These are phyloP conservation scores for Vararia minispora DNA, from an alignment of 768 basidiomycete species.

Conservation along the genomic window DNA sequence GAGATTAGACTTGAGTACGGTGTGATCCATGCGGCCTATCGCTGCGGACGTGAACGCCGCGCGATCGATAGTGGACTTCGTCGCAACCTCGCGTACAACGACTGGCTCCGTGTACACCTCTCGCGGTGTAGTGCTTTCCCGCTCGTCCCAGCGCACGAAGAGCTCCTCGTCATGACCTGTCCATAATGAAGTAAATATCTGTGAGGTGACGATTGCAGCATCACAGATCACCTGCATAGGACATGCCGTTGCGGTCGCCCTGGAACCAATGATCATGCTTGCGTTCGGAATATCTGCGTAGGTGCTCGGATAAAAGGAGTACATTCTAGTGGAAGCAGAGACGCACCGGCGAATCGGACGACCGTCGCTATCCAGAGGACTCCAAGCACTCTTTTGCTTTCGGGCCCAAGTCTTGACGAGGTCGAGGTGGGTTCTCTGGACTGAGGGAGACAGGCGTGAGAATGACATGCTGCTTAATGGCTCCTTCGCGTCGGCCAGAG, in stretches of 20 bases:
- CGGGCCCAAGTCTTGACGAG: slow-evolving; percentile 2
- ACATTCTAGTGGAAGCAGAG: not conserved
- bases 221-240: slow-evolving; percentile 6
- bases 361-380: slow-evolving; percentile 8
- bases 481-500: slow-evolving; percentile 3
- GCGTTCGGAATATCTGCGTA: slow-evolving; percentile 12
- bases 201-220: not conserved
- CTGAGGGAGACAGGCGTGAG: slow-evolving; percentile 7
- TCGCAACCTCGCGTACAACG: no score
- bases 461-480: slow-evolving; percentile 11
- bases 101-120: no score
- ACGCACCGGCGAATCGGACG: slow-evolving; percentile 13
- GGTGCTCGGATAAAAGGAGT: not conserved
- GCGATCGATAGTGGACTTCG: no score
- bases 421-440: not conserved
- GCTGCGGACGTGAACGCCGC: no score
- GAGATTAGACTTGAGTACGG: no score
- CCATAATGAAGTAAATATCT: no score
- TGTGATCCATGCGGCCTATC: no score
- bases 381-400: slow-evolving; percentile 11
- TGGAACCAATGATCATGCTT: slow-evolving; percentile 13
- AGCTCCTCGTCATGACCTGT: no score
- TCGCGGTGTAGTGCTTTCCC: no score
- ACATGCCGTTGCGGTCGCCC: slow-evolving; percentile 10
- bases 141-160: no score